A percentile compares a stretch with the other conserved stretches of the same genome.
phyloP scores from a whole-genome alignment of 140 eudicot genomes.

The Flaveria floridana region DNA sequence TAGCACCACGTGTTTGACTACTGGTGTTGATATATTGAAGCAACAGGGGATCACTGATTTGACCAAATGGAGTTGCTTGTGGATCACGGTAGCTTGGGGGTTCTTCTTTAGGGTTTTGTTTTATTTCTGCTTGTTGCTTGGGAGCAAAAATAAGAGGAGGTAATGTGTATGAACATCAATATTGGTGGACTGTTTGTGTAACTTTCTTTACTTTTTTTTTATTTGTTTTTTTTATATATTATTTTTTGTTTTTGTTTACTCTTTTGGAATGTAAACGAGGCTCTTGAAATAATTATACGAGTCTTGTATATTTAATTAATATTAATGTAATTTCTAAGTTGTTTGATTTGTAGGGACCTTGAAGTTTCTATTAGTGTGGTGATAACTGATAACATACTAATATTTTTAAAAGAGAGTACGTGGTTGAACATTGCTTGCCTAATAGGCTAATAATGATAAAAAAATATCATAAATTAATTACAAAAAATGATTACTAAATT shows the following conservation, averaged over 20 bases:
- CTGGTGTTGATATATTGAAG: constrained; percentile 65
- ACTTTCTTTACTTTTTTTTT: constrained; percentile 5
- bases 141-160: constrained; percentile 74
- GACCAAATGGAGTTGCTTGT: constrained; percentile 75
- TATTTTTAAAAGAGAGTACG: too few relatives aligned
- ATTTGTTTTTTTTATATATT: neutral
- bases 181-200: constrained; percentile 21
- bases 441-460: too few relatives aligned
- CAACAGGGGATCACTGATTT: constrained; percentile 80
- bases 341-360: neutral
- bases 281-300: constrained; percentile 8
- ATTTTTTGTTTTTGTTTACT: neutral
- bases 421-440: neutral
- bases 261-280: neutral
- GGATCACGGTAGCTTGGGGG: constrained; percentile 79
- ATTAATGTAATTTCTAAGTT: neutral
- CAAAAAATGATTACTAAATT: too few relatives aligned
- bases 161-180: constrained; percentile 19
- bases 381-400: neutral
- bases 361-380: neutral
- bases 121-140: constrained; percentile 54
- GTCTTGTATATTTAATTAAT: constrained; percentile 2
- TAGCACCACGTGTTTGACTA: constrained; percentile 58
- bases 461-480: too few relatives aligned
- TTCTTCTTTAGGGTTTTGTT: constrained; percentile 71